Percentiles rank a stretch among this genome's conserved stretches.
Evolutionary conservation across 2,329 filamentous ascomycete species (phyloP).

Genomic region (Trichoderma breve): DNA sequence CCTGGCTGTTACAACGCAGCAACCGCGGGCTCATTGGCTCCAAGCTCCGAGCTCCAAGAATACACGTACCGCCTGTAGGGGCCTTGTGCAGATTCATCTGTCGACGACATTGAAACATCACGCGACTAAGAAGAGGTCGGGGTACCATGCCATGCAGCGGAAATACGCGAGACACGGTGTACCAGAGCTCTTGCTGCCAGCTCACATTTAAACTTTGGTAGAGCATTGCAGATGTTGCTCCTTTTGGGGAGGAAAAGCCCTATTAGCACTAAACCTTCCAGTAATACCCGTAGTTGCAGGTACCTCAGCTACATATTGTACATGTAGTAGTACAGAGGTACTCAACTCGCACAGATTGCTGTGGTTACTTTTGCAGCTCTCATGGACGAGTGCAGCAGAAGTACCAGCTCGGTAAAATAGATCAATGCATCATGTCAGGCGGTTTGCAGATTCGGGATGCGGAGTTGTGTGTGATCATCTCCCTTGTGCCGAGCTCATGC

Average conservation of each 20-base stretch:
- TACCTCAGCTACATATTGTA: neutral
- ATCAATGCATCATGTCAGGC: neutral
- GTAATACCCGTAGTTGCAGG: neutral
- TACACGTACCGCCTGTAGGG: neutral
- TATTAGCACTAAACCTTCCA: neutral
- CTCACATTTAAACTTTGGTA: slow-evolving; percentile 2
- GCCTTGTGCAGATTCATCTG: neutral
- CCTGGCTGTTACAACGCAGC: neutral
- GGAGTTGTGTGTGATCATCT: slow-evolving; percentile 14
- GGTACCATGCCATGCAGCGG: neutral
- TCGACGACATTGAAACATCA: neutral
- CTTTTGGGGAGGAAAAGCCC: neutral
- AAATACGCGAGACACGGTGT: neutral
- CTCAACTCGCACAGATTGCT: neutral
- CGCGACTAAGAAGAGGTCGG: slow-evolving; percentile 1
- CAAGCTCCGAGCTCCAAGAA: neutral
- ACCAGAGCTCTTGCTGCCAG: neutral
- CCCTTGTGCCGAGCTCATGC: slow-evolving; percentile 5
- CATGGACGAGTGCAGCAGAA: neutral
- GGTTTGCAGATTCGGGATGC: slow-evolving; percentile 2
- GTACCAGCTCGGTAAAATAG: neutral
- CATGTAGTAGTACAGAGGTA: neutral
- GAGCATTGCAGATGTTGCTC: neutral
- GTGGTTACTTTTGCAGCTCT: neutral
- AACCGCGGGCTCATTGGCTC: neutral